Base-by-base conservation (phyloP, 2,329 filamentous ascomycete species). In the Diaporthe vexans region DNA sequence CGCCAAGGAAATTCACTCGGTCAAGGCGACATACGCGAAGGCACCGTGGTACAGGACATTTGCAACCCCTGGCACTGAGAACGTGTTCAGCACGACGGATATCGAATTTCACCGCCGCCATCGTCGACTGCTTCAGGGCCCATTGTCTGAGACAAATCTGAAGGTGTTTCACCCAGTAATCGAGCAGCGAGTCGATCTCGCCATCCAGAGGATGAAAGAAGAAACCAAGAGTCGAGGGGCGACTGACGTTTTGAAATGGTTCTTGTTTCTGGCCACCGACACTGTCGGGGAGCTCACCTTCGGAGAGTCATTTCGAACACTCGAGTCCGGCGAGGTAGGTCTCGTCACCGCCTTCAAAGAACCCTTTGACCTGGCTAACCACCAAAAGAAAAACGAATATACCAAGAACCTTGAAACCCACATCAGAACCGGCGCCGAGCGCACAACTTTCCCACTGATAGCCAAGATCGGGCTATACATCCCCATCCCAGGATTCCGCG, bases 261-360 rank as follows among this genome's bases (percentile, higher is more conserved):
- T 83, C 81, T 79, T 85, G 7, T 89, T 88, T 70, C 83, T 87
- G 81, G 78, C 85, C 1, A 89, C 88, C 0, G 89, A 91, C 77
- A 80, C 89, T 0, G 88, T 90, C 68, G 87, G 85, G 0, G 84
- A 90, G 65, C 79, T 91, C 7, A 85, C 81, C 1, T 91, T 91
- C 78, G 89, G 89, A 0, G 85, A 90, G 21, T 87, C 87, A 0
- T 90, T 91, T 71, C 79, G 81, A 0, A 87, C 87, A 81, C 78
- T 91, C 3, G 88, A 91, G 71, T 78, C 79, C 4, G 87, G 87
- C n/a, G 79, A 86, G 81, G 88, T 89, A 77, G 5, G 58, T 21
- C 15, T 29, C 1, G 46, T 11, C 24, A 0, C 21, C 1, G 1
- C 9, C 13, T 26, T 40, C 13, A 11, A 19, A 1, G 2, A 0